phyloP scores from a whole-genome alignment of 345 rosid species.

The Durio zibethinus region DNA sequence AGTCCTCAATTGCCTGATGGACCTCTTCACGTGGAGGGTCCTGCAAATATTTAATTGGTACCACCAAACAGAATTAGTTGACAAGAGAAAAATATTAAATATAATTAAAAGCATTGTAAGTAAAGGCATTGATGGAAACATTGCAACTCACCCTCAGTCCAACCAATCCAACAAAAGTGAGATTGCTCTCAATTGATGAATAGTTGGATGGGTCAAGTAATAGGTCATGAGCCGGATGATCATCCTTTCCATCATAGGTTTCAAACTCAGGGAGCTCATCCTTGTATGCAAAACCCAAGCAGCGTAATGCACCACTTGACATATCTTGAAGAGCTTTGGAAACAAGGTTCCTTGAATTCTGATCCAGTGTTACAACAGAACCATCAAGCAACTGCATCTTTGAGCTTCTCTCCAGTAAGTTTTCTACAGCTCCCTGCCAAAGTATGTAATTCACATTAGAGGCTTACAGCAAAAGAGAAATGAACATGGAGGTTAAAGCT shows the following conservation, averaged over 20 bases:
- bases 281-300: slow-evolving; percentile 69
- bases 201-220: slow-evolving; percentile 52
- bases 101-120: not conserved
- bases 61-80: not conserved
- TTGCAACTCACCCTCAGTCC: slow-evolving; percentile 56
- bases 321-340: slow-evolving; percentile 46
- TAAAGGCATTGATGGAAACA: not conserved
- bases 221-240: slow-evolving; percentile 62
- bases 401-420: slow-evolving; percentile 59
- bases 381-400: slow-evolving; percentile 65
- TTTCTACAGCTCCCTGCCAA: slow-evolving; percentile 80
- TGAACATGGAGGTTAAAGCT: not conserved
- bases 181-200: slow-evolving; percentile 54
- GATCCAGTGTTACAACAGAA: slow-evolving; percentile 48
- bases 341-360: slow-evolving; percentile 37
- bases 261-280: slow-evolving; percentile 53
- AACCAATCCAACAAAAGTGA: slow-evolving; percentile 58
- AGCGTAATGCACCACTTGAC: slow-evolving; percentile 58
- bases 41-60: slow-evolving; percentile 25
- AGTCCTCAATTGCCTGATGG: slow-evolving; percentile 60
- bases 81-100: slow-evolving; percentile 2
- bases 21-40: slow-evolving; percentile 79
- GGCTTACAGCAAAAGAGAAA: not conserved
- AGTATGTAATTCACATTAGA: slow-evolving; percentile 14
- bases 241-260: slow-evolving; percentile 56